phyloP scores from a whole-genome alignment of 139 green algal species.

The Coccomyxa sp. region DNA sequence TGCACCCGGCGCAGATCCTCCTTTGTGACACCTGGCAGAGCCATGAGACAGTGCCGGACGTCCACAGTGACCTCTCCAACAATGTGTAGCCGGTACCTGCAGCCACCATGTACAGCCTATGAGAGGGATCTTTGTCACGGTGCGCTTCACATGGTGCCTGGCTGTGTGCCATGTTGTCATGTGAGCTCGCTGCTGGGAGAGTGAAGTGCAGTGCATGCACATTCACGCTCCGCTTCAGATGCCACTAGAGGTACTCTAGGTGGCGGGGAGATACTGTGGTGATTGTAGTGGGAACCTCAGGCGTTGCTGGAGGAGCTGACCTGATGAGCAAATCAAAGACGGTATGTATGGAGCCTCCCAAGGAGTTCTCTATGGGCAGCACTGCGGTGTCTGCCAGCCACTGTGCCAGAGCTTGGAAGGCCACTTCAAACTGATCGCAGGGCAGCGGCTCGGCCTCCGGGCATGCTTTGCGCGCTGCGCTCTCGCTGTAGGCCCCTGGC shows the following conservation, averaged over 20 bases:
- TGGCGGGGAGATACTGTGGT: too few species aligned
- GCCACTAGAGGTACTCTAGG: too few species aligned
- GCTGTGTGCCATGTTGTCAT: too few species aligned
- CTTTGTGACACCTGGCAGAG: conserved; percentile 74
- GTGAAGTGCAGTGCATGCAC: too few species aligned
- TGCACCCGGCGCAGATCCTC: conserved; percentile 78
- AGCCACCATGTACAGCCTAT: neutral
- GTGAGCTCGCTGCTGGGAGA: too few species aligned
- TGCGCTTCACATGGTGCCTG: too few species aligned
- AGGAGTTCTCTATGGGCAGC: conserved; percentile 80
- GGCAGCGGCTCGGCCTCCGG: conserved; percentile 74
- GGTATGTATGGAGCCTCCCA: conserved; percentile 78
- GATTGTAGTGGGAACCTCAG: neutral
- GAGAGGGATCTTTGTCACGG: too few species aligned
- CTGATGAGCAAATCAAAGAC: conserved; percentile 90
- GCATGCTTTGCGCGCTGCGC: conserved; percentile 76
- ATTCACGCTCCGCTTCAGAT: too few species aligned
- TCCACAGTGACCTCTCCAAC: conserved; percentile 78
- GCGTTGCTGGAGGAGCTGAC: conserved; percentile 26
- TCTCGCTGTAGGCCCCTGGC: conserved; percentile 94
- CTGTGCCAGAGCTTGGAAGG: conserved; percentile 65
- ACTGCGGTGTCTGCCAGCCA: conserved; percentile 70
- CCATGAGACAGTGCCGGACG: conserved; percentile 96
- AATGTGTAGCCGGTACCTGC: conserved; percentile 68
- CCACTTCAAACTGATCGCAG: conserved; percentile 94